Evolutionary conservation across 768 basidiomycete genomes (phyloP).

Genomic region (Boletus fagicola): DNA sequence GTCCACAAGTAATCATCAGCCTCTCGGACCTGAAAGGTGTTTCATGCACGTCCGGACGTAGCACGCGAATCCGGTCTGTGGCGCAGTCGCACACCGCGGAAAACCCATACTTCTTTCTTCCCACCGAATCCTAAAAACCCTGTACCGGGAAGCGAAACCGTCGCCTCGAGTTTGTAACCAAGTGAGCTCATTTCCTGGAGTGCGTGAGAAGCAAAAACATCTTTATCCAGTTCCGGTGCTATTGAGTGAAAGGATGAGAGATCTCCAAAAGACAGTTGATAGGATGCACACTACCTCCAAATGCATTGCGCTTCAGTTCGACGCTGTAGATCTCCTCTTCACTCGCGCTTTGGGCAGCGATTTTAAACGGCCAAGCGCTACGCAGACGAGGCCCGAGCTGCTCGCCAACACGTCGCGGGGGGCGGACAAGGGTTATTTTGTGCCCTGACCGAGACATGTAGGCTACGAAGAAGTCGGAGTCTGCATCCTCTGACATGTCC

Average conservation of each 20-base stretch:
- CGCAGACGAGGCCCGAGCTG: conserved; percentile 41
- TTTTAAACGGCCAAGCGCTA: conserved; percentile 40
- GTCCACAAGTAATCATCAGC: neutral
- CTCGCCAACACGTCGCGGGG: conserved; percentile 38
- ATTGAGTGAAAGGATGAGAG: conserved; percentile 2
- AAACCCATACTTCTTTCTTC: conserved; percentile 63
- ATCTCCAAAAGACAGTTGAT: neutral
- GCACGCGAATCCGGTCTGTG: conserved; percentile 31
- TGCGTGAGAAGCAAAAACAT: conserved; percentile 59
- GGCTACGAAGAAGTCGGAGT: conserved; percentile 61
- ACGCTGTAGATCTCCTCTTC: conserved; percentile 55
- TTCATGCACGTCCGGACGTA: conserved; percentile 22
- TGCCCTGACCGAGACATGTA: conserved; percentile 62
- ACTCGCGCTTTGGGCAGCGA: conserved; percentile 42
- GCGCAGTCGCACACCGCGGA: conserved; percentile 43
- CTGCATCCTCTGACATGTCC: conserved; percentile 45
- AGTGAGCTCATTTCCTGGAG: conserved; percentile 55
- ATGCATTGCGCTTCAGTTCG: conserved; percentile 47
- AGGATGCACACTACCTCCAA: conserved; percentile 30
- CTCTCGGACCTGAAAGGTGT: neutral
- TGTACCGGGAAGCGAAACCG: conserved; percentile 53
- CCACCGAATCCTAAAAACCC: conserved; percentile 39
- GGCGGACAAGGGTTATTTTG: conserved; percentile 46
- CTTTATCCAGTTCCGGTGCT: conserved; percentile 48
- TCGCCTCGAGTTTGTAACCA: conserved; percentile 64